Evolutionary conservation across 2,329 filamentous ascomycete species (phyloP).

Genomic region (Dothistroma septosporum): DNA sequence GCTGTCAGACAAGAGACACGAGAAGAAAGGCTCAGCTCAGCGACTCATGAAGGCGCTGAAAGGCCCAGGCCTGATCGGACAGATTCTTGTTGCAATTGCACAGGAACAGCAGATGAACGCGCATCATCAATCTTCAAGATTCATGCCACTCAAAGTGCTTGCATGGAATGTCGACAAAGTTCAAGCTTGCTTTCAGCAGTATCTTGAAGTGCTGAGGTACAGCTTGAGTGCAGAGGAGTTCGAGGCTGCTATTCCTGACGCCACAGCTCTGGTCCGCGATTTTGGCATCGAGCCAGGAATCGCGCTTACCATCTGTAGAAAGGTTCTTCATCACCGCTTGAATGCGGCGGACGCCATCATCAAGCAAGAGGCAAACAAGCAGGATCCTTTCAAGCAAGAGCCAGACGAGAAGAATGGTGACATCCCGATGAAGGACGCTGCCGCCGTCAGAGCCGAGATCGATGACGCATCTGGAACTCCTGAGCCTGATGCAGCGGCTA

Average conservation of each 20-base stretch:
- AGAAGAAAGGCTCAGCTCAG: conserved; percentile 62
- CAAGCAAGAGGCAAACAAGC: conserved; percentile 31
- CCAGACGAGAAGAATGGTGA: background rate
- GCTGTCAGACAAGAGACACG: conserved; percentile 76
- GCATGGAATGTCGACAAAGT: conserved; percentile 87
- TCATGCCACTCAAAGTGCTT: conserved; percentile 82
- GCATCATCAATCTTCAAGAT: conserved; percentile 65
- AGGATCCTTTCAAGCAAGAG: conserved; percentile 13
- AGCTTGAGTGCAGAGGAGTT: conserved; percentile 75
- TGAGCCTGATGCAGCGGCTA: background rate
- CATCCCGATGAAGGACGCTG: conserved; percentile 36
- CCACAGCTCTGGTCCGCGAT: conserved; percentile 68
- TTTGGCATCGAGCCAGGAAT: conserved; percentile 76
- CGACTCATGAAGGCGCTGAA: conserved; percentile 75
- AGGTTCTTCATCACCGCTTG: conserved; percentile 66
- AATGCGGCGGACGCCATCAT: conserved; percentile 39
- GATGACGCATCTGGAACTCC: conserved; percentile 6
- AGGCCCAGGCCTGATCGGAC: conserved; percentile 71
- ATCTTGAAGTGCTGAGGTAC: conserved; percentile 79
- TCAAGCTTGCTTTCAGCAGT: conserved; percentile 78
- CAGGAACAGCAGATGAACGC: conserved; percentile 87
- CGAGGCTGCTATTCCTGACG: conserved; percentile 69
- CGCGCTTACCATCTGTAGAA: conserved; percentile 78
- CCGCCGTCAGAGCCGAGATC: conserved; percentile 11
- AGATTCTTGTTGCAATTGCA: conserved; percentile 82